phyloP scores from a whole-genome alignment of 768 basidiomycete genomes.

The Coprinopsis cinerea region DNA sequence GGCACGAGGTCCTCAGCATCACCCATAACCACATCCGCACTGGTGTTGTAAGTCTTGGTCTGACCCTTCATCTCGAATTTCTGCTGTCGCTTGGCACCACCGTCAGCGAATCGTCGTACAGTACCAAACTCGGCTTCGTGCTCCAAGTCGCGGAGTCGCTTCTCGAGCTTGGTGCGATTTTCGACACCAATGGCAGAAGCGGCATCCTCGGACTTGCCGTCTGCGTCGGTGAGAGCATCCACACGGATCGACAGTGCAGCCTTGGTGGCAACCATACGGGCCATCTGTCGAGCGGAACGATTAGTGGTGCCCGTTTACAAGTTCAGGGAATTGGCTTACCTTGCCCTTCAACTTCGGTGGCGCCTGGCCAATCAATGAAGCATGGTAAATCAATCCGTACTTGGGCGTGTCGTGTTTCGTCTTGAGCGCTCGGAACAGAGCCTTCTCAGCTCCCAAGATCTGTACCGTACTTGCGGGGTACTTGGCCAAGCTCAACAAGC shows the following conservation, averaged over 20 bases:
- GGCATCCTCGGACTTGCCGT: slow-evolving; percentile 78
- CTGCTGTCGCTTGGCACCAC: slow-evolving; percentile 57
- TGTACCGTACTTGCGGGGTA: slow-evolving; percentile 98
- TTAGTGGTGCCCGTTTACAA: background rate
- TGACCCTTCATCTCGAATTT: slow-evolving; percentile 80
- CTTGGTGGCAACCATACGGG: slow-evolving; percentile 99
- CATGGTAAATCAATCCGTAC: slow-evolving; percentile 99
- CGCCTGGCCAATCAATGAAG: slow-evolving; percentile 94
- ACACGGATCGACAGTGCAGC: slow-evolving; percentile 96
- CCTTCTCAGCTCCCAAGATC: slow-evolving; percentile 97
- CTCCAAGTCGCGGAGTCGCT: slow-evolving; percentile 85
- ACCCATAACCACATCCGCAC: slow-evolving; percentile 67
- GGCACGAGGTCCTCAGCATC: slow-evolving; percentile 63
- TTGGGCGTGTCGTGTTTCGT: slow-evolving; percentile 99
- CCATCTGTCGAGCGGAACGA: slow-evolving; percentile 57
- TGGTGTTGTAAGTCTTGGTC: slow-evolving; percentile 78
- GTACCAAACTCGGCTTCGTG: slow-evolving; percentile 69
- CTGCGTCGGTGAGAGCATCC: slow-evolving; percentile 89
- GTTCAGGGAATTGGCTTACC: slow-evolving; percentile 30
- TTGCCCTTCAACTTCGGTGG: slow-evolving; percentile 98
- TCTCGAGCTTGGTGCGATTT: slow-evolving; percentile 93
- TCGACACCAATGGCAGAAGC: slow-evolving; percentile 89
- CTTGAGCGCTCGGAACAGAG: slow-evolving; percentile 94
- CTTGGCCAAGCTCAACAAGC: slow-evolving; percentile 90
- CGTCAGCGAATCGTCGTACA: slow-evolving; percentile 59